Evolutionary conservation across 257 asterid species (phyloP), one percentile per base, ranked within the genome.

Genomic region (Cinchona pubescens): DNA sequence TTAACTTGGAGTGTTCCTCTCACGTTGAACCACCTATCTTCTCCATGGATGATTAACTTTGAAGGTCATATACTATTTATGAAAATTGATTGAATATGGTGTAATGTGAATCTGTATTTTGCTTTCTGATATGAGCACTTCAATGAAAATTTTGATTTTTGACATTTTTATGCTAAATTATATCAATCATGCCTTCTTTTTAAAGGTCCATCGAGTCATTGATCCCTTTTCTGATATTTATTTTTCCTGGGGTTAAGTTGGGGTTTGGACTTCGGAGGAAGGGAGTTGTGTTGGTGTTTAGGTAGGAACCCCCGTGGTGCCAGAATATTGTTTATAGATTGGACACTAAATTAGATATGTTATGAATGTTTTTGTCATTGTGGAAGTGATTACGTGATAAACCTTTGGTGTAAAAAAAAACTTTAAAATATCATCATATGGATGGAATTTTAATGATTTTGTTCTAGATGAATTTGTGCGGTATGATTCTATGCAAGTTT

Each of bases 31-130:
- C 87, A 19, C 92, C 97, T 62, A 82, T 75, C 80, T 90, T 90
- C 83, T 90, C 99, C 78, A 83, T 85, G 84, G 97, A 90, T 62
- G 99, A n/a, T n/a, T n/a, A n/a, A 94, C 84, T 94, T 94, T 71
- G 94, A 94, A 92, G 99, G 97, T 92, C 45, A 80, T 32, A 25
- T 27, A 19, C 23, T 74, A 29, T 74, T 12, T 35, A 32, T 42
- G 45, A 29, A 27, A 13, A 30, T 67, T 11, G 40, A 21, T 37
- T 72, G 19, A 49, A 23, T 15, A n/a, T 56, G 42, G 45, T 25
- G 27, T 25, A 43, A 38, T 58, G 27, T 40, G 55, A 58, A 32
- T 55, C 61, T 21, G 45, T 7, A 40, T 40, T 40, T 40, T 40
- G 45, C 45, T 40, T 40, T 40, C 7, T 40, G 10, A 69, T 23